phyloP scores from a whole-genome alignment of 164 flowering plant genomes.

The Aristolochia contorta region DNA sequence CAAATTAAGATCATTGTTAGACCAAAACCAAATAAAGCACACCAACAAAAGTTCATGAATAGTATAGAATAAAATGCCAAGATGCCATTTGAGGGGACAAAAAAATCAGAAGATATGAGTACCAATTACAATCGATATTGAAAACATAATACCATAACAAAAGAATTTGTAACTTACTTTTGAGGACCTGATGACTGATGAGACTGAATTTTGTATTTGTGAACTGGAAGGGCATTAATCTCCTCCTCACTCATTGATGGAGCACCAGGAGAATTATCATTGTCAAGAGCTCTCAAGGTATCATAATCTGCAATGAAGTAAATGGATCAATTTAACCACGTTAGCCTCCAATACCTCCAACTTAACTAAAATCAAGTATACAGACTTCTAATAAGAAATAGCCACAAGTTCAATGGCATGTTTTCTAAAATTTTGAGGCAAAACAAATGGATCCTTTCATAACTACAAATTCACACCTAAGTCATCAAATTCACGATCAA shows the following conservation, averaged over 20 bases:
- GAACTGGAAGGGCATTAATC: constrained; percentile 91
- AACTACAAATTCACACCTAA: constrained; percentile 38
- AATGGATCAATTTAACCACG: background rate
- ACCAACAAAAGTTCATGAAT: background rate
- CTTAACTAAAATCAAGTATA: too few relatives aligned
- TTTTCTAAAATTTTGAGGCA: too few relatives aligned
- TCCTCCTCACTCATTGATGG: constrained; percentile 94
- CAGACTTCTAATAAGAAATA: too few relatives aligned
- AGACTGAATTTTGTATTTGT: constrained; percentile 49
- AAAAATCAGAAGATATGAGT: background rate
- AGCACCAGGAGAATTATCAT: constrained; percentile 40
- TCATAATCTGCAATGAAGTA: constrained; percentile 65
- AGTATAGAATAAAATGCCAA: too few relatives aligned
- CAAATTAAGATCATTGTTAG: background rate
- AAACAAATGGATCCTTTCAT: background rate
- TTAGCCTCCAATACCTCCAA: background rate
- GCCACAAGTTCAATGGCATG: too few relatives aligned
- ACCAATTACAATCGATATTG: background rate
- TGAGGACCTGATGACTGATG: constrained; percentile 16
- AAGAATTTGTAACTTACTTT: constrained; percentile 27
- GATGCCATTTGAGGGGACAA: too few relatives aligned
- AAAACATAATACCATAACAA: background rate
- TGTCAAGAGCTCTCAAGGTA: constrained; percentile 62
- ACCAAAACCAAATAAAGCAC: too few relatives aligned
- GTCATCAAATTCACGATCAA: constrained; percentile 97